phyloP scores from a whole-genome alignment of 2,329 filamentous ascomycete species.

The Hypoxylon sp. region DNA sequence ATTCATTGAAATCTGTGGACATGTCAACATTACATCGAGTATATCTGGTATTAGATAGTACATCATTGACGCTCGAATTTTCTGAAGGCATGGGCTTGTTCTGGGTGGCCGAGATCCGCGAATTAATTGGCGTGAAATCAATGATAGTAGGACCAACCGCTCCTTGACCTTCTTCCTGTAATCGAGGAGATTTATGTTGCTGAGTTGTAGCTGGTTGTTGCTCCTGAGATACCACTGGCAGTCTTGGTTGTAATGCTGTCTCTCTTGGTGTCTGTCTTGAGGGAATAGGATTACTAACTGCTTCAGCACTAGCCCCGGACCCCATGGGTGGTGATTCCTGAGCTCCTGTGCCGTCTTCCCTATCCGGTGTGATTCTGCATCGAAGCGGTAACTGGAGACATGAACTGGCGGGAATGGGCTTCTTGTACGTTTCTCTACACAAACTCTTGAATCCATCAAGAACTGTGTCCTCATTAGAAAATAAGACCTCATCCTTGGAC shows the following conservation, averaged over 20 bases:
- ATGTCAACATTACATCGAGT: conserved; percentile 42
- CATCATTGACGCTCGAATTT: not conserved
- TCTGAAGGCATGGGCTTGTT: not conserved
- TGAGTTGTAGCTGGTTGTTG: not conserved
- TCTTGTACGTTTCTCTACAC: conserved; percentile 59
- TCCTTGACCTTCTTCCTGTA: conserved; percentile 1
- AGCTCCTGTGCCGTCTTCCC: not conserved
- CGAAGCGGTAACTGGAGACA: conserved; percentile 3
- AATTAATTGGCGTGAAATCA: conserved; percentile 19
- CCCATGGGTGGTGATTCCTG: conserved; percentile 2
- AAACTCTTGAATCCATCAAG: conserved; percentile 63
- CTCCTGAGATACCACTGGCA: not conserved
- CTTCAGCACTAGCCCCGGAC: not conserved
- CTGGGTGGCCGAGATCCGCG: not conserved
- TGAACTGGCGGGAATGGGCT: not conserved
- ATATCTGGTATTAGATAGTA: not conserved
- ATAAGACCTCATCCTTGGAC: conserved; percentile 79
- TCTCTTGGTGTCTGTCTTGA: not conserved
- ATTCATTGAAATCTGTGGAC: conserved; percentile 45
- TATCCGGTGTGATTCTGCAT: not conserved
- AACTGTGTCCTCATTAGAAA: conserved; percentile 67
- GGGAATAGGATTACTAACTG: not conserved
- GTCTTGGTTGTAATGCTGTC: not conserved
- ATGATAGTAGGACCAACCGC: not conserved
- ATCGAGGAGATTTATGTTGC: not conserved